Base-by-base conservation (phyloP, 2,329 filamentous ascomycete genomes). In the Penicillium sp. region DNA sequence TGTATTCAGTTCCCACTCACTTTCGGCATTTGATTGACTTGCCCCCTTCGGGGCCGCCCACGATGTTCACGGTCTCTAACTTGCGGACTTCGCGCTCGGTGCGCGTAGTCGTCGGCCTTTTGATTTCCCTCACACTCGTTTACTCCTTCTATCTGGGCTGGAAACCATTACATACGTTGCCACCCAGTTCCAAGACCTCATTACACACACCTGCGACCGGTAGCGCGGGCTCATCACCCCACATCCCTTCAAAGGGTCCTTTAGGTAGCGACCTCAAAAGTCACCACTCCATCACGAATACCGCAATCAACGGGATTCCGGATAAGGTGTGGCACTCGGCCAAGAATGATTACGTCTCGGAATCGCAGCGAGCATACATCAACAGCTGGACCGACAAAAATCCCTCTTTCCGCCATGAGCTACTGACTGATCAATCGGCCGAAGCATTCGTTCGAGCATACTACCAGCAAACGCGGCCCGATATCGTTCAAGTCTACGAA, bases 401-500 rank as follows among this genome's bases (percentile, higher is more conserved):
- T 47, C 67, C 51, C 9, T 26, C 36, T 57, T 15, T 34, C 23
- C 62, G 36, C 56, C 39, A 54, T 44, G 56, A 69, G 33, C 59
- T 67, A 15, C 38, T 73, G 39, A 73, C 68, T 9, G 71, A 74
- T 43, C 53, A 47, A 29, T 52, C 59, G 12, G 56, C 58, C n/a
- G 65, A 69, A 21, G 54, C 52, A 2, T 75, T 69, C 36, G 70
- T 76, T 1, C 53, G 60, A 8, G 59, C 60, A 1, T 49, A 66
- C 7, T 77, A 70, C 49, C 12, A 41, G 8, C 45, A 65, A 2
- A 58, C 58, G 7, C 67, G 69, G 31, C 70, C 71, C 0, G 70
- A 76, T 43, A 72, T 76, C 28, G 62, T 76, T 24, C 60, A 70
- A 4, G 62, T 58, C 6, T 75, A 70, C 49, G 58, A 68, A 33